Evolutionary conservation across 306 rosid genomes (phyloP).

Genomic region (Cercis canadensis): DNA sequence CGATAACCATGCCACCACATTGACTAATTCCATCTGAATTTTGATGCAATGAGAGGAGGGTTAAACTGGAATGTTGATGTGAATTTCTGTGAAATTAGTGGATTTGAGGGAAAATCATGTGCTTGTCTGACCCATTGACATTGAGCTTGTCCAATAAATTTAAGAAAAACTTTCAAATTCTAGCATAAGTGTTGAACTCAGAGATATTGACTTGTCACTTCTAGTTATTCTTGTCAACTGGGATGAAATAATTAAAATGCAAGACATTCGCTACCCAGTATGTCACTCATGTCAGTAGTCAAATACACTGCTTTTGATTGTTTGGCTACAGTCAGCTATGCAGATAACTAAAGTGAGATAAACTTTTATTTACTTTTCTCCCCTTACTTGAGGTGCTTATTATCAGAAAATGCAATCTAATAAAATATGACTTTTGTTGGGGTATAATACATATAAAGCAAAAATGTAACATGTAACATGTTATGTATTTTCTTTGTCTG

Average conservation of each 20-base stretch:
- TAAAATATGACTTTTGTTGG: neutral
- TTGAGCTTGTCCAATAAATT: neutral
- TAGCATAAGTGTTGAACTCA: neutral
- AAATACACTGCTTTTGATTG: neutral
- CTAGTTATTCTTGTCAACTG: neutral
- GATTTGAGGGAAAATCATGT: neutral
- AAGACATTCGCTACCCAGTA: neutral
- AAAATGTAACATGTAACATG: neutral
- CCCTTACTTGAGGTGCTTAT: neutral
- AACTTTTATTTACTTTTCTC: neutral
- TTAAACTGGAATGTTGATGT: neutral
- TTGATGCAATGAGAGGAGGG: neutral
- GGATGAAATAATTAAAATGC: neutral
- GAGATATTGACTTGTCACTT: neutral
- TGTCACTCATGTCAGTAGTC: neutral
- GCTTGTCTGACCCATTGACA: neutral
- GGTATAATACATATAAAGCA: neutral
- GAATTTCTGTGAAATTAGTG: neutral
- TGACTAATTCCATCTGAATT: neutral
- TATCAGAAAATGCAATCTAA: neutral
- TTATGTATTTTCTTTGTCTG: slow-evolving; percentile 8
- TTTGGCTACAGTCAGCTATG: neutral
- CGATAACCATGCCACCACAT: neutral
- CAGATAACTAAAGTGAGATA: neutral
- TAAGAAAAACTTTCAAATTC: neutral